These are phyloP conservation scores for Strigomonas culicis DNA, from an alignment of 208 protist genomes.

Conservation along the genomic window DNA sequence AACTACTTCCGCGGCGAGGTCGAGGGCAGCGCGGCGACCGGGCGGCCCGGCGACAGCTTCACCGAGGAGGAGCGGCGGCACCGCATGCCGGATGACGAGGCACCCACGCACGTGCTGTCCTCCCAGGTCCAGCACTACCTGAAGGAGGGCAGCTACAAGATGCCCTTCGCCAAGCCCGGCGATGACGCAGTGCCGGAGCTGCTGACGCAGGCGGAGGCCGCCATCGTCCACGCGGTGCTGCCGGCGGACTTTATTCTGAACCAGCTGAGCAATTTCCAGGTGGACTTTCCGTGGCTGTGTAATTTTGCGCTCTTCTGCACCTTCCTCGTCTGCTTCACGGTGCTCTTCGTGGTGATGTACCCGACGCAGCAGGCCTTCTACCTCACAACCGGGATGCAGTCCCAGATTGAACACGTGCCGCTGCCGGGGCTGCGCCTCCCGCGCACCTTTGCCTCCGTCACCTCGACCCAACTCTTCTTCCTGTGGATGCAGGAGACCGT, in stretches of 20 bases:
- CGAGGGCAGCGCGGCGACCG: too few species aligned
- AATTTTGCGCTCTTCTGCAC: conserved; percentile 8
- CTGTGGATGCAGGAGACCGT: conserved; percentile 10
- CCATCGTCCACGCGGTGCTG: conserved; percentile 29
- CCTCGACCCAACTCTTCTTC: conserved; percentile 12
- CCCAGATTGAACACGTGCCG: conserved; percentile 14
- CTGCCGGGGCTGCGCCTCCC: conserved; percentile 11
- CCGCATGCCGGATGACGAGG: not conserved
- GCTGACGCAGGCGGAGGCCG: conserved; percentile 23
- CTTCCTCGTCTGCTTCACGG: conserved; percentile 14
- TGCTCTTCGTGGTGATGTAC: conserved; percentile 9
- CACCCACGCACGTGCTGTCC: not conserved
- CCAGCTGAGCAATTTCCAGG: conserved; percentile 14
- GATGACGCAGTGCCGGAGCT: conserved; percentile 1
- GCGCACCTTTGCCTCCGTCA: conserved; percentile 20
- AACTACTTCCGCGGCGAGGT: not conserved
- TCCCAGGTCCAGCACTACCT: not conserved
- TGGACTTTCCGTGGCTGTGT: conserved; percentile 21
- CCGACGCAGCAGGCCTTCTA: conserved; percentile 8
- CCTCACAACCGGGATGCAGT: conserved; percentile 10
- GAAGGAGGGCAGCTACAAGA: not conserved
- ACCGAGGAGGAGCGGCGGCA: not conserved
- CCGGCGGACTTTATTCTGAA: conserved; percentile 30
- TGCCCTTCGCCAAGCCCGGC: not conserved
- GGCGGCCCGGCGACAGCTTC: not conserved